Percentiles rank a stretch among this genome's conserved stretches.
Conservation (phyloP, 257 asterid genomes). For the Solanum rostratum region DNA sequence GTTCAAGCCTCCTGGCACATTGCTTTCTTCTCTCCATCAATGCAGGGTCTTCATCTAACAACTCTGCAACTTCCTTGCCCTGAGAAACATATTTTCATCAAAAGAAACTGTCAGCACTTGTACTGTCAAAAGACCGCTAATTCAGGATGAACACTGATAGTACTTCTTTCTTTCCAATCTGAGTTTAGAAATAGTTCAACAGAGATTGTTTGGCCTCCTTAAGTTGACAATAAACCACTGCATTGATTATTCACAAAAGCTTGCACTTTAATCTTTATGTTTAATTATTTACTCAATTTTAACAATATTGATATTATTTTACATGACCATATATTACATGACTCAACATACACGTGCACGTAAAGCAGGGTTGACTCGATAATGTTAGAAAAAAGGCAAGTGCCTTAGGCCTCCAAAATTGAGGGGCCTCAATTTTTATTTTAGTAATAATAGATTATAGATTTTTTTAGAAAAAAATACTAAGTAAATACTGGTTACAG, state of each 20-base stretch:
- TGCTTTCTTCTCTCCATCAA: conserved; percentile 80
- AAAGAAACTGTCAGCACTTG: not conserved
- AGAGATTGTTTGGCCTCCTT: conserved; percentile 77
- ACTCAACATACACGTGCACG: not conserved
- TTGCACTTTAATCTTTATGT: not conserved
- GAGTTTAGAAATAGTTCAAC: conserved; percentile 58
- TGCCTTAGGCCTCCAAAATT: no score
- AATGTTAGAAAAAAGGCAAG: no score
- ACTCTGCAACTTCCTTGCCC: conserved; percentile 62
- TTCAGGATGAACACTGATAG: not conserved
- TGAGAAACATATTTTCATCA: conserved; percentile 15
- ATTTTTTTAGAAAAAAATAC: no score
- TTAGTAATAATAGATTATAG: no score
- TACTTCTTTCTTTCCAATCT: conserved; percentile 88
- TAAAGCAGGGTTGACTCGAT: no score
- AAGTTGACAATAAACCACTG: conserved; percentile 81
- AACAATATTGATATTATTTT: not conserved
- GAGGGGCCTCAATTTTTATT: no score
- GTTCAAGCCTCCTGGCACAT: conserved; percentile 68
- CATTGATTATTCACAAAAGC: not conserved
- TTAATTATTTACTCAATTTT: not conserved
- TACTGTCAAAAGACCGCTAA: not conserved
- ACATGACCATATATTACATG: no score
- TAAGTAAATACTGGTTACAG: no score
- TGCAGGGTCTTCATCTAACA: conserved; percentile 81